phyloP scores from a whole-genome alignment of 805 yeast genomes.

The Lachancea thermotolerans region DNA sequence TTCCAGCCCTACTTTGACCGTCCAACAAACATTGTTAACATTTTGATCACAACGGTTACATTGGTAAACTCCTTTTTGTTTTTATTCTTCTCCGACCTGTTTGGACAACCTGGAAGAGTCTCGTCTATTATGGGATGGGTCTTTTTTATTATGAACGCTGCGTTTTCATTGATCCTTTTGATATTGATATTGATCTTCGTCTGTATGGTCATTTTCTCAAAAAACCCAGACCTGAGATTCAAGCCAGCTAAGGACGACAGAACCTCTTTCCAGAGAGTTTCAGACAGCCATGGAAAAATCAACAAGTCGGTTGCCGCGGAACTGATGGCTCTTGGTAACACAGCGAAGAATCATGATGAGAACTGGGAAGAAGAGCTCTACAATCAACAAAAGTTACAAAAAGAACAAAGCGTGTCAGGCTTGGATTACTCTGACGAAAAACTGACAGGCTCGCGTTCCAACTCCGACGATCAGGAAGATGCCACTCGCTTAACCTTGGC shows the following conservation, averaged over 20 bases:
- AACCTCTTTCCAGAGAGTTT: conserved; percentile 67
- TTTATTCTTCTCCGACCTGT: conserved; percentile 77
- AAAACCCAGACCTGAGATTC: conserved; percentile 83
- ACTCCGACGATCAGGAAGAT: conserved; percentile 13
- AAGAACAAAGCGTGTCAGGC: conserved; percentile 7
- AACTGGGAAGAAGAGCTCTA: conserved; percentile 66
- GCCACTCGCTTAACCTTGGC: conserved; percentile 17
- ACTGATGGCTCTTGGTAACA: conserved; percentile 65
- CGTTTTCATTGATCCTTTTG: conserved; percentile 70
- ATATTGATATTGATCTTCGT: conserved; percentile 63
- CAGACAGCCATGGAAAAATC: conserved; percentile 29
- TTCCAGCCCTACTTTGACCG: conserved; percentile 74
- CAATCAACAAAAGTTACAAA: conserved; percentile 15
- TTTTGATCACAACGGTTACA: conserved; percentile 63
- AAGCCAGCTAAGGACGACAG: conserved; percentile 89
- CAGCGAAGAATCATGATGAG: conserved; percentile 74
- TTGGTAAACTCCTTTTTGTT: conserved; percentile 78
- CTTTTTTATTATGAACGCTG: conserved; percentile 83
- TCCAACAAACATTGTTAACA: conserved; percentile 72
- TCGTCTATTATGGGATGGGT: conserved; percentile 87
- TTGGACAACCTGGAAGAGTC: conserved; percentile 73
- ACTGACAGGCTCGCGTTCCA: conserved; percentile 5
- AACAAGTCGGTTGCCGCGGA: conserved; percentile 38
- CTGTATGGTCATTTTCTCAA: conserved; percentile 56
- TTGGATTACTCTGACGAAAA: conserved; percentile 9